phyloP scores from a whole-genome alignment of 108 stramenopile genomes.

The Skeletonema tropicum region DNA sequence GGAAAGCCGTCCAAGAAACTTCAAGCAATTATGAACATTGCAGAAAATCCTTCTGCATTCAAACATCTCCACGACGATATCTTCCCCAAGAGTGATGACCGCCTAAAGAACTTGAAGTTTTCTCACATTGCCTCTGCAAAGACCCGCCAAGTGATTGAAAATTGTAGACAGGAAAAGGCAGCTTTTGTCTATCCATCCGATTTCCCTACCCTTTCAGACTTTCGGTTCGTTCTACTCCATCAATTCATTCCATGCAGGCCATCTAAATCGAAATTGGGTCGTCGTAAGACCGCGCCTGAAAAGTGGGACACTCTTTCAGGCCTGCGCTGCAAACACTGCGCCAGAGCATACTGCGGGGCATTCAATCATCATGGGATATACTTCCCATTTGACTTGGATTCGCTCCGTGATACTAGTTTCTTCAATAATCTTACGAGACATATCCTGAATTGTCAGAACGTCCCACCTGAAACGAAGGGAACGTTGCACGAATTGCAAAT shows the following conservation, averaged over 20 bases:
- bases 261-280: neutral
- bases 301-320: neutral
- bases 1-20: slow-evolving; percentile 14
- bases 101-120: slow-evolving; percentile 1
- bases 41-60: neutral
- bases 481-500: slow-evolving; percentile 15
- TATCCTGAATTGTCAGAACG: neutral
- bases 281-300: neutral
- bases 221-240: slow-evolving; percentile 11
- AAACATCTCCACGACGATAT: neutral
- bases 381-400: neutral
- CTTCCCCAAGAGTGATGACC: slow-evolving; percentile 8
- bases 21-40: neutral
- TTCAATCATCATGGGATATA: slow-evolving; percentile 7
- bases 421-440: slow-evolving; percentile 7
- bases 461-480: slow-evolving; percentile 3
- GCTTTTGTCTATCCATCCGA: slow-evolving; percentile 11
- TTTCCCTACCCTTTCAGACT: slow-evolving; percentile 10
- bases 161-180: slow-evolving; percentile 1
- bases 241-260: slow-evolving; percentile 19
- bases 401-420: slow-evolving; percentile 8
- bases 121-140: slow-evolving; percentile 3
- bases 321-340: slow-evolving; percentile 12
- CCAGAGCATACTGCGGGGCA: neutral
- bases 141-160: slow-evolving; percentile 10